Conservation (phyloP, 2,329 filamentous ascomycete genomes). For the Orbilia javanica region DNA sequence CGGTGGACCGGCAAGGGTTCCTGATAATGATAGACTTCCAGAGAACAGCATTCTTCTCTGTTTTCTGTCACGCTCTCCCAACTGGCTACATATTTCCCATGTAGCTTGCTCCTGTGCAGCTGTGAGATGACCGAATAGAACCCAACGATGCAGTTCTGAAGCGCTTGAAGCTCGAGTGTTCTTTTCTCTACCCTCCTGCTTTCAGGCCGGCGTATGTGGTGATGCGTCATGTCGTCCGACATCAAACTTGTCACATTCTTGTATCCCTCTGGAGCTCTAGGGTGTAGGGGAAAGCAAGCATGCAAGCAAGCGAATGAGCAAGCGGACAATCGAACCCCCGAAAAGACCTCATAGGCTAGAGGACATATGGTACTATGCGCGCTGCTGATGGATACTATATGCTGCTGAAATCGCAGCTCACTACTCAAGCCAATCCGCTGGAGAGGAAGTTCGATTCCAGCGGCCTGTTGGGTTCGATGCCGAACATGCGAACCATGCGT, state of each 20-base stretch:
- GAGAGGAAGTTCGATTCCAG: constrained; percentile 6
- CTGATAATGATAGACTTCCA: constrained; percentile 9
- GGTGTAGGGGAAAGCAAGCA: not conserved
- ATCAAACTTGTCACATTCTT: constrained; percentile 56
- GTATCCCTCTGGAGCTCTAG: constrained; percentile 26
- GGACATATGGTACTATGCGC: not conserved
- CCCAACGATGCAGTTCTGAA: constrained; percentile 8
- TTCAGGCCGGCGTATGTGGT: constrained; percentile 45
- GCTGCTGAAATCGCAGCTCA: not conserved
- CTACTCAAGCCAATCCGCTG: constrained; percentile 21
- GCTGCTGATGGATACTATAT: not conserved
- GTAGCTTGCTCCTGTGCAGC: constrained; percentile 32
- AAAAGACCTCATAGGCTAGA: not conserved
- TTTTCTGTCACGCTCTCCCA: not conserved
- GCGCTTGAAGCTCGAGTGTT: constrained; percentile 7
- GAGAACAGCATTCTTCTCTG: constrained; percentile 3
- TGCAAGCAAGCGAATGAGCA: not conserved
- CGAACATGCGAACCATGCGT: constrained; percentile 56
- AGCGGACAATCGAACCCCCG: not conserved
- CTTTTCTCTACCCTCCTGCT: not conserved
- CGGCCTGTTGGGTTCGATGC: constrained; percentile 54
- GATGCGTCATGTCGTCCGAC: constrained; percentile 58
- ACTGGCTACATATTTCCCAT: not conserved
- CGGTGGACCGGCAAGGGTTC: constrained; percentile 34
- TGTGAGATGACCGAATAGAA: constrained; percentile 20